A percentile compares a stretch with the other conserved stretches of the same genome.
Conservation (phyloP, 2,329 filamentous ascomycete species). For the Beauveria pseudobassiana region DNA sequence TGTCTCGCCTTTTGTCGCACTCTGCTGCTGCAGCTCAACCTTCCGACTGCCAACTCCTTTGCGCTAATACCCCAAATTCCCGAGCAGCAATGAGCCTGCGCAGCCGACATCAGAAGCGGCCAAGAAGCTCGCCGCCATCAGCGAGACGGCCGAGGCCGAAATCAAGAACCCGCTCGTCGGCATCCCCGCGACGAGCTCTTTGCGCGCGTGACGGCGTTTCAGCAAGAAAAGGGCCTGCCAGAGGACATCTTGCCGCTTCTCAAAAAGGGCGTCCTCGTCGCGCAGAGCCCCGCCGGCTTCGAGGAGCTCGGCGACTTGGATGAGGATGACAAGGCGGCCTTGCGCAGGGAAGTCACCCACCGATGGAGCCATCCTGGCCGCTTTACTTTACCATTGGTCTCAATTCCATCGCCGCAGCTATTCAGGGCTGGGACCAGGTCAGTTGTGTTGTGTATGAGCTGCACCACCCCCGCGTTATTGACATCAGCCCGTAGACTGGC, state of each 20-base stretch:
- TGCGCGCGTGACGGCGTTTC: conserved; percentile 47
- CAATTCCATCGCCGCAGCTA: conserved; percentile 46
- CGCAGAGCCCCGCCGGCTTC: conserved; percentile 35
- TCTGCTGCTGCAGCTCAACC: background rate
- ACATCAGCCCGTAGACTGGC: conserved; percentile 26
- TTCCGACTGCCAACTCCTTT: background rate
- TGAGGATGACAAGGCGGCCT: conserved; percentile 32
- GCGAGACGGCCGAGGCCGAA: conserved; percentile 21
- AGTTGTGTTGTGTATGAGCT: background rate
- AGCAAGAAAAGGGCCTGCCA: conserved; percentile 36
- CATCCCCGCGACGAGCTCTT: conserved; percentile 44
- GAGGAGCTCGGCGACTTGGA: conserved; percentile 29
- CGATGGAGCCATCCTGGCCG: conserved; percentile 40
- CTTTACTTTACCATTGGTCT: conserved; percentile 44
- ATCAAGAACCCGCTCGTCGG: conserved; percentile 42
- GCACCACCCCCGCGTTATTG: background rate
- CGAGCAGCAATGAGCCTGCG: background rate
- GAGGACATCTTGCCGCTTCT: conserved; percentile 35
- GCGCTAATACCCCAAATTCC: background rate
- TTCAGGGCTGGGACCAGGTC: conserved; percentile 40
- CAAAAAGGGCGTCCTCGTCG: conserved; percentile 22
- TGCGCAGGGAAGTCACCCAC: conserved; percentile 38
- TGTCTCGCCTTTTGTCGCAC: background rate
- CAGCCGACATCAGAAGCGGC: background rate
- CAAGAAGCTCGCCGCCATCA: conserved; percentile 14